Evolutionary conservation across 129 eudicot species (phyloP), one percentile per base, ranked within the genome.

Genomic region (Calendula officinalis): DNA sequence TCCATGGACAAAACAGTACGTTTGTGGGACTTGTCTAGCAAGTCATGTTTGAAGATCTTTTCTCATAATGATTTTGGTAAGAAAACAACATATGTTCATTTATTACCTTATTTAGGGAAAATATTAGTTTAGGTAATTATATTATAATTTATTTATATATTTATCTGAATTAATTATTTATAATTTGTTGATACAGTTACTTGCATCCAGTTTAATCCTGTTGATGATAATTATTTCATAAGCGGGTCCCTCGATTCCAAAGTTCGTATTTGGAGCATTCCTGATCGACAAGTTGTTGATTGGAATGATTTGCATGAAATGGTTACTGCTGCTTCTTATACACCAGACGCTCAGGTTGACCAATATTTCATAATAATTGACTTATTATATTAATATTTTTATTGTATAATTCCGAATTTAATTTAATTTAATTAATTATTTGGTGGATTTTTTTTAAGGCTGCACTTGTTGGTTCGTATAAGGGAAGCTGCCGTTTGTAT

Each of bases 1-100:
- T 92, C 99, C 12, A 92, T 92, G 99, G 99, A 92, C 72, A 92
- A 92, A 75, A 92, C 99, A 11, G 99, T 92, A 61, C 85, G 99
- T 55, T 78, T 92, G 47, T 92, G 99, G 99, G 77, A 92, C 75
- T 69, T 92, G 71, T 80, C 82, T 58, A 85, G 95, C 96, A 85
- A 85, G 68, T 69, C 91, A 67, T 92, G 99, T 80, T 76, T 92
- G 83, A 88, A 92, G 84, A 68, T 84, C 46, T 92, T 92, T 68
- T 92, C 99, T 59, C 99, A 92, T 75, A 92, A 96, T 70, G 99
- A 92, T 72, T 92, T 85, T 75, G 99, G 99, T 92, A 77, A 78
- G 79, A 72, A 46, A 37, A 32, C 40, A 60, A 17, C 6, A 8
- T 16, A 40, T 38, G 11, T 40, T 62, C 39, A 43, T 39, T 44